phyloP scores from a whole-genome alignment of 306 rosid species.

The Quillaja saponaria region DNA sequence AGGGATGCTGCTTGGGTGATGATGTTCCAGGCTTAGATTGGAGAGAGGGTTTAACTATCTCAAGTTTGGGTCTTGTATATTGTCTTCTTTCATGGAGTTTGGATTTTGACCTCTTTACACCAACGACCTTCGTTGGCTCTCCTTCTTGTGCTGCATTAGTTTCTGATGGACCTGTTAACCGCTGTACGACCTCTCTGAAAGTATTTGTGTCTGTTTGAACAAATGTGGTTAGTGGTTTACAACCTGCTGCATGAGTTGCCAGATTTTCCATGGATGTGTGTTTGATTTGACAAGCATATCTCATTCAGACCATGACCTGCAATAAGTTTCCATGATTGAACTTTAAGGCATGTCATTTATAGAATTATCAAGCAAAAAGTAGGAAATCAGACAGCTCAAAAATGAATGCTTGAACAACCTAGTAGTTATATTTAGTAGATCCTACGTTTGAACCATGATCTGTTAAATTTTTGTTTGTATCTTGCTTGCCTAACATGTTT shows the following conservation, averaged over 20 bases:
- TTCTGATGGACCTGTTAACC: constrained; percentile 71
- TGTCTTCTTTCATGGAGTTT: constrained; percentile 84
- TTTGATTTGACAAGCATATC: constrained; percentile 9
- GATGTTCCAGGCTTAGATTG: not conserved
- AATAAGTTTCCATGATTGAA: constrained; percentile 2
- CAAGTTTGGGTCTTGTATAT: constrained; percentile 72
- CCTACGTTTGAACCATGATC: too few species aligned
- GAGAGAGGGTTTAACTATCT: constrained; percentile 63
- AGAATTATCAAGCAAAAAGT: not conserved
- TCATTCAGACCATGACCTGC: constrained; percentile 26
- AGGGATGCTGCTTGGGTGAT: not conserved
- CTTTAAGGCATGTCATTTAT: not conserved
- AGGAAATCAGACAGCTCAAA: not conserved
- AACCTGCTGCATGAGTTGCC: constrained; percentile 34
- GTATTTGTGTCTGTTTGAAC: constrained; percentile 69
- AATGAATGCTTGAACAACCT: not conserved
- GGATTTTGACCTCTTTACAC: constrained; percentile 38
- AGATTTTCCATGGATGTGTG: constrained; percentile 47
- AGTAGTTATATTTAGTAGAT: not conserved
- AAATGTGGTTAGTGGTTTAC: constrained; percentile 68
- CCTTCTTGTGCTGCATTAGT: constrained; percentile 24
- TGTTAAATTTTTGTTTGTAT: too few species aligned
- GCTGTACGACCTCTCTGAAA: constrained; percentile 76
- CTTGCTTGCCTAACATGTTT: too few species aligned
- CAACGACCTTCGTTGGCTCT: constrained; percentile 27